phyloP scores from a whole-genome alignment of 257 asterid species.

The Leptodermis oblonga region DNA sequence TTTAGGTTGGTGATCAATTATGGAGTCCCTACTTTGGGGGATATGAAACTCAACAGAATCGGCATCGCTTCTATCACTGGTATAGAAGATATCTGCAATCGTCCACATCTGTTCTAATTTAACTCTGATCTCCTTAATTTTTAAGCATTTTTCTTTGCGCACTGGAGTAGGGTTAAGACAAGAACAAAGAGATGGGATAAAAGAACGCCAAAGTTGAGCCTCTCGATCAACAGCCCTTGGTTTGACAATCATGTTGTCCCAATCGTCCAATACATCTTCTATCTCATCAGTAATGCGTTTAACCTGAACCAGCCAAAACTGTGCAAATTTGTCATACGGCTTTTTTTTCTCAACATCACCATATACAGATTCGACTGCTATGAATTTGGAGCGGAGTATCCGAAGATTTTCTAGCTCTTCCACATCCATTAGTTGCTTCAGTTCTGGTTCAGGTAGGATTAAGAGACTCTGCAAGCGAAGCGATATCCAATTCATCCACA shows the following conservation, averaged over 20 bases:
- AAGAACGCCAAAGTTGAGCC: not conserved
- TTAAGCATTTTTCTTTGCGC: not conserved
- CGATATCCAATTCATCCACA: too few species aligned
- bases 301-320: not conserved
- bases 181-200: not conserved
- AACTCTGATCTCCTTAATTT: not conserved
- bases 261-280: conserved; percentile 26
- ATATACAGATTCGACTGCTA: too few species aligned
- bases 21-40: not conserved
- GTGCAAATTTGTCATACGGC: too few species aligned
- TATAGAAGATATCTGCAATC: not conserved
- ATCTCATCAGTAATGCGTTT: conserved; percentile 5
- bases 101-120: not conserved
- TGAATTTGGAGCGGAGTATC: too few species aligned
- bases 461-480: too few species aligned
- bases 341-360: too few species aligned
- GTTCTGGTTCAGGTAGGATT: too few species aligned
- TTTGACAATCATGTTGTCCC: not conserved
- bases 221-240: not conserved
- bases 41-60: too few species aligned
- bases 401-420: too few species aligned
- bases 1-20: not conserved
- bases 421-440: too few species aligned
- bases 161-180: not conserved
- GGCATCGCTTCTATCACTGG: too few species aligned